Base-by-base conservation (phyloP, 2,329 filamentous ascomycete species). In the Fusarium compactum region DNA sequence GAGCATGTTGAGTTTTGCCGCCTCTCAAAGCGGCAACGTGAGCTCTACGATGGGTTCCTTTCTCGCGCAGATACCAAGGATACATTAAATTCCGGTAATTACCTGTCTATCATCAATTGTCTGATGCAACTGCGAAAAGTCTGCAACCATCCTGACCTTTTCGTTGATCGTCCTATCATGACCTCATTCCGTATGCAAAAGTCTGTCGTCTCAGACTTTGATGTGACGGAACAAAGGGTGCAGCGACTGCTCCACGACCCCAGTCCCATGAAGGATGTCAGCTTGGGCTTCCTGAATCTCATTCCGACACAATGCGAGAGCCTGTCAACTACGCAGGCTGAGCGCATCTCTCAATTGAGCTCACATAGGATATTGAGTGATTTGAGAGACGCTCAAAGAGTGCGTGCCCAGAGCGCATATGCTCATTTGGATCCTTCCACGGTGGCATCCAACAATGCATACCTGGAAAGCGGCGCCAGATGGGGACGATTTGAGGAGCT, bases 21-120 rank as follows among this genome's bases (percentile, higher is more conserved):
- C 46, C 85, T 99, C 7, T 98, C 95, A 9, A 98, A 98, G 79
- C 91, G 96, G 25, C 96, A 99, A 78, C 90, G 96, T 45, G 96
- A 97, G 80, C 84, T 99, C 11, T 99, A 99, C 76, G 96, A 99
- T 80, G 95, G 95, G 3, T 99, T 98, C 80, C 90, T 99, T 82
- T 94, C 93, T 34, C 90, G 95, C 59, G 91, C 92, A 6, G 94
- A 97, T 74, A 98, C 96, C 1, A 91, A 94, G 69, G 92, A 94
- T 64, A 98, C 95, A 1, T 84, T 99, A 20, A 89, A 93, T 5
- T 97, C 93, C 3, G 96, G 96, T 29, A 99, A 98, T 76, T 98
- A 98, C 78, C 89, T 99, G 69, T 97, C 94, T 20, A 98, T 99
- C 78, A 98, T 98, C 81, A 97, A 98, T 78, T 98, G 97, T 80